A percentile compares a stretch with the other conserved stretches of the same genome.
phyloP scores from a whole-genome alignment of 805 yeast genomes.

The Pichia paraexigua region DNA sequence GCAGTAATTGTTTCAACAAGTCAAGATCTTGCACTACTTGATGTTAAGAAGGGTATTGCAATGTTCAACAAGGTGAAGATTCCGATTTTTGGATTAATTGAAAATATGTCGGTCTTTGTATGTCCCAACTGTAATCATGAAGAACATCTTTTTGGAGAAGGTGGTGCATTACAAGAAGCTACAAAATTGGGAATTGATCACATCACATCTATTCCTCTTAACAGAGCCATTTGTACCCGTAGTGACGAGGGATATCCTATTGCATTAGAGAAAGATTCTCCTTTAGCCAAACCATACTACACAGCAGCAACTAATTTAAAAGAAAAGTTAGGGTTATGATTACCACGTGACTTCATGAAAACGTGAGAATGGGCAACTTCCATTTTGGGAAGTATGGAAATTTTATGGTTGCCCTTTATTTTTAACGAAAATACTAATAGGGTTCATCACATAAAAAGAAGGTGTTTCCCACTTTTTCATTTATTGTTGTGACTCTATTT shows the following conservation, averaged over 20 bases:
- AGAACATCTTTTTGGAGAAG: slow-evolving; percentile 65
- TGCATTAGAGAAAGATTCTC: slow-evolving; percentile 35
- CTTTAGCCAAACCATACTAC: slow-evolving; percentile 35
- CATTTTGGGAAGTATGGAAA: neutral
- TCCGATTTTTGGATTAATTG: slow-evolving; percentile 69
- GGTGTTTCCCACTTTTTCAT: neutral
- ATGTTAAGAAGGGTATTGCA: slow-evolving; percentile 71
- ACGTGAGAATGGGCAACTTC: neutral
- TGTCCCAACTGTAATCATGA: slow-evolving; percentile 75
- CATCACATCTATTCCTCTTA: slow-evolving; percentile 62
- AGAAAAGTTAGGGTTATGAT: slow-evolving; percentile 1
- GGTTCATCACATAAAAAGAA: too few relatives aligned
- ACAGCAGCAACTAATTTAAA: slow-evolving; percentile 34
- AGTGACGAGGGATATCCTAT: slow-evolving; percentile 64
- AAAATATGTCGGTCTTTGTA: slow-evolving; percentile 70
- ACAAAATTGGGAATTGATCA: slow-evolving; percentile 38
- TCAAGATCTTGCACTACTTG: slow-evolving; percentile 75
- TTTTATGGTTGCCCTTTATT: neutral
- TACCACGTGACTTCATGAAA: neutral
- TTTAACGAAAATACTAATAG: neutral
- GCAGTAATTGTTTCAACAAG: slow-evolving; percentile 81
- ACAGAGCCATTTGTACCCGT: slow-evolving; percentile 47
- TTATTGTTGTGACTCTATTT: neutral
- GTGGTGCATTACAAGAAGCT: slow-evolving; percentile 48
- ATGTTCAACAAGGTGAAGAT: slow-evolving; percentile 68